Base-by-base conservation (phyloP, 1,139 yeast species). In the Citeromyces hawaiiensis region DNA sequence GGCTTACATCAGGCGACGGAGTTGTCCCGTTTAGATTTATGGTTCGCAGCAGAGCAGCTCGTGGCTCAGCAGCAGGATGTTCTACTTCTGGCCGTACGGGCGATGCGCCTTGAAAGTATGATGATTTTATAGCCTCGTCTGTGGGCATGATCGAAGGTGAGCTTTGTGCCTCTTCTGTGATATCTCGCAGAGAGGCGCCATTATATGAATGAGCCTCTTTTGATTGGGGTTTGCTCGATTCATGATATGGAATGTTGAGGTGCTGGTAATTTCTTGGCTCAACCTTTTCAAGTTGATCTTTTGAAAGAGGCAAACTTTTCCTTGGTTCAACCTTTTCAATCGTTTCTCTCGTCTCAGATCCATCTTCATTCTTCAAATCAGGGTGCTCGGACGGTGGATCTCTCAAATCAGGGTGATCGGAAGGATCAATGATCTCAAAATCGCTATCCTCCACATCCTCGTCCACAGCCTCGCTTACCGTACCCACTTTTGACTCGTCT, bases 401-500 rank as follows among this genome's bases (percentile, higher is more conserved):
- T 9, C 11, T 23, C 11, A 9, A 5, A 23, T 5, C 27, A 23
- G 9, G 8, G 27, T 23, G 27, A 7, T 23, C 27, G 11, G 27
- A 23, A 23, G 27, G 34, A 7, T 30, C 34, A 14, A 30, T 6
- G 11, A 30, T 30, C 10, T 30, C 34, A n/a, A 30, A 30, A 9
- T 30, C 34, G 9, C 34, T 30, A 10, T 30, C 34, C 3, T 30
- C 34, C 4, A 9, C 17, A 30, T 30, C 36, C 50, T 48, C 16
- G 52, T 50, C 30, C 39, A 53, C 33, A 47, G 7, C 4, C 17
- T 30, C 34, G 11, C 27, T 23, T 23, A 11, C 27, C 3, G 27
- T 52, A 33, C 68, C 71, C 35, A 65, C 51, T 40, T 47, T 47
- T 38, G 57, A 57, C 35, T 54, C 57, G 41, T 63, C 66, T 23